Base-by-base conservation (phyloP, 768 basidiomycete species). In the Pholiota conissans region DNA sequence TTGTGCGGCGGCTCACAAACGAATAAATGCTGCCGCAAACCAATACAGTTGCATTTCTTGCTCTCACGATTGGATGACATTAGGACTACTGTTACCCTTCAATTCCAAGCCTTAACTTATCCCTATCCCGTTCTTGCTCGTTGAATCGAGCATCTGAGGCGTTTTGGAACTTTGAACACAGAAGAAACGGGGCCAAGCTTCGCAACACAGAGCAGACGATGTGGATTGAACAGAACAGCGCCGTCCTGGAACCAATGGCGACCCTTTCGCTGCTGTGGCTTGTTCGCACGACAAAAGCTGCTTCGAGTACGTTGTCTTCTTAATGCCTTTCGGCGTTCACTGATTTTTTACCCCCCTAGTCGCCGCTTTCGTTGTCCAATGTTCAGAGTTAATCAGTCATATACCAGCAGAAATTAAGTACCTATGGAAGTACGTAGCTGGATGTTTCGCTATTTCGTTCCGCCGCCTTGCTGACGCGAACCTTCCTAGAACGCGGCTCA, bases 321-420 rank as follows among this genome's bases (percentile, higher is more conserved):
- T 6, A 22, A 2, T 18, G n/a, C 5, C n/a, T 27, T 18, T 9
- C n/a, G n/a, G n/a, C 3, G 2, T 14, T 5, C 45, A 26, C 26
- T 56, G 7, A 39, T 28, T 5, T 5, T n/a, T 0, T 7, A 26
- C 16, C 8, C 29, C 22, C 1, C 9, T 45, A 62, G 61, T 59
- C 20, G 57, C 32, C 20, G 61, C 61, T 9, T 32, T 59, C 32
- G 55, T 52, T 13, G 26, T 59, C 14, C 61, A 62, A 14, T 27
- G 40, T 5, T 57, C 46, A 46, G 61, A 62, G 30, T 28, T 62
- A 5, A 26, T 62, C 24, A 42, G 49, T 14, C 51, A 56, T 2
- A 56, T 62, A 20, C 10, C 55, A 10, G 61, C 59, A 7, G 61
- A 62, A 39, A 34, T 62, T 5, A 55, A 59, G 7, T 56, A 56